Percentiles rank a stretch among this genome's conserved stretches.
Evolutionary conservation across 2,329 filamentous ascomycete genomes (phyloP).

Genomic region (Phialophora verrucosa): DNA sequence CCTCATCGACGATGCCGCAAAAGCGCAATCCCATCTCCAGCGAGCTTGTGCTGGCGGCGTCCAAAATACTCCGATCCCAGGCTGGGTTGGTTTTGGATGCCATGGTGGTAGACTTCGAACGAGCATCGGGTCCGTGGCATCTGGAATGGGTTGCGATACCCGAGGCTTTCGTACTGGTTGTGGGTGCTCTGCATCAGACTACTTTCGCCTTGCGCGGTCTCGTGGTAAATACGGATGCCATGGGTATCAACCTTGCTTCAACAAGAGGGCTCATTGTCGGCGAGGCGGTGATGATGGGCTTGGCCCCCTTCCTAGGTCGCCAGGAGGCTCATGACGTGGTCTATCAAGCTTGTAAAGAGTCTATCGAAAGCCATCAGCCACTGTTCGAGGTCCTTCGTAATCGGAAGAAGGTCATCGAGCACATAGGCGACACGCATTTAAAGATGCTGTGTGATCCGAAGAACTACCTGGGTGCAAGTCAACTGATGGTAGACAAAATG

Average conservation of each 20-base stretch:
- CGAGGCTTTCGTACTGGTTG: constrained; percentile 59
- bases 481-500: constrained; percentile 35
- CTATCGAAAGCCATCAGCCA: constrained; percentile 53
- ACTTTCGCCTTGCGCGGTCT: constrained; percentile 60
- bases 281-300: constrained; percentile 66
- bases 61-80: constrained; percentile 60
- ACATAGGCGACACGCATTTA: constrained; percentile 56
- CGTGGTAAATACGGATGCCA: constrained; percentile 56
- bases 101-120: constrained; percentile 65
- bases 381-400: constrained; percentile 53
- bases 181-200: constrained; percentile 61
- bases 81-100: constrained; percentile 60
- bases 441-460: constrained; percentile 61
- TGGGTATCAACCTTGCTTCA: constrained; percentile 59
- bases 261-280: constrained; percentile 62
- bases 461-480: constrained; percentile 49
- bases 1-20: constrained; percentile 64
- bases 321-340: constrained; percentile 63
- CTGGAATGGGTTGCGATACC: constrained; percentile 64
- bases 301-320: constrained; percentile 59
- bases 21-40: constrained; percentile 65
- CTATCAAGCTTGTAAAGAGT: constrained; percentile 60
- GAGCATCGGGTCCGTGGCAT: constrained; percentile 65
- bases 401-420: constrained; percentile 50
- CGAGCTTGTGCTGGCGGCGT: constrained; percentile 62